Conservation (phyloP, 805 yeast species). For the Yarrowia porcina region DNA sequence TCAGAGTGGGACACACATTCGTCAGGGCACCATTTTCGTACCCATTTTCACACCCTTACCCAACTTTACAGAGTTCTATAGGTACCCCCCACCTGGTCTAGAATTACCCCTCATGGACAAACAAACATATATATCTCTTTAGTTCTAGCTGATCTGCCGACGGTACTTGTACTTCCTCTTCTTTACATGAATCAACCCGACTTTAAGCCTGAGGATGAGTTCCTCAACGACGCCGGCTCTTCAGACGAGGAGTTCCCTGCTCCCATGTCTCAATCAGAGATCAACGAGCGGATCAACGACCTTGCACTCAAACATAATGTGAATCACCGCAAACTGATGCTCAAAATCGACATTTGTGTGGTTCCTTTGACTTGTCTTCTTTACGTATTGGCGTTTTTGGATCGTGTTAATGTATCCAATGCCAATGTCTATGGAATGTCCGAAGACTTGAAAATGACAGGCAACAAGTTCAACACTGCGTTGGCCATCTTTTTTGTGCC, state of each 20-base stretch:
- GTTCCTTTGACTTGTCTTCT: conserved; percentile 71
- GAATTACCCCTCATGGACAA: neutral
- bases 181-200: too few species aligned
- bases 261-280: neutral
- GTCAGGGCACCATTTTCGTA: too few species aligned
- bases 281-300: conserved; percentile 27
- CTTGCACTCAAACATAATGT: conserved; percentile 49
- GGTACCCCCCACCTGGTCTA: neutral
- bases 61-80: too few species aligned
- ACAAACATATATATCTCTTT: too few species aligned
- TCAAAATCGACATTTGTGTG: conserved; percentile 65
- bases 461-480: conserved; percentile 60
- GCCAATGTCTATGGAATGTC: conserved; percentile 71
- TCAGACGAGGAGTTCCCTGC: neutral
- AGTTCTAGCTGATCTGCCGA: too few species aligned
- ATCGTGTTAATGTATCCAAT: conserved; percentile 78
- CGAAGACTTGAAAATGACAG: conserved; percentile 50
- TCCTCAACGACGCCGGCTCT: neutral
- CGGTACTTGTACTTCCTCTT: too few species aligned
- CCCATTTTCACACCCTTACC: too few species aligned
- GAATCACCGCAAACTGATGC: conserved; percentile 53
- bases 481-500: conserved; percentile 71
- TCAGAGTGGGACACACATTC: too few species aligned
- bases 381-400: conserved; percentile 73
- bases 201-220: neutral